These are phyloP conservation scores for Pichia thaimueangensis DNA, from an alignment of 805 yeast species.

Conservation along the genomic window DNA sequence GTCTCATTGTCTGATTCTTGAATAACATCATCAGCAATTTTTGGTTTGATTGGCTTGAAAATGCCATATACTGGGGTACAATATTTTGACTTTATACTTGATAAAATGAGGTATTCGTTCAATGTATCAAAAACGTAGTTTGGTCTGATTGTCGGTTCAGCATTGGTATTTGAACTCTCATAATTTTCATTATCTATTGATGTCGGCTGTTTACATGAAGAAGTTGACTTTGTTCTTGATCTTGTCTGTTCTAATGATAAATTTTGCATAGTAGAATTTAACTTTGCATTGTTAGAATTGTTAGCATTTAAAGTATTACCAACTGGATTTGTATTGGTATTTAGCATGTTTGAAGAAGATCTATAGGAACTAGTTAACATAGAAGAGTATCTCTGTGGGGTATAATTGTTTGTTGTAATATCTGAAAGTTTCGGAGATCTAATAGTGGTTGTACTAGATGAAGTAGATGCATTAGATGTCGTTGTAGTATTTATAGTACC, in stretches of 20 bases:
- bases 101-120: constrained; percentile 26
- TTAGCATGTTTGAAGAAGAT: neutral
- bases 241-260: neutral
- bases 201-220: neutral
- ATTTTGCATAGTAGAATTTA: neutral
- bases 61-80: constrained; percentile 16
- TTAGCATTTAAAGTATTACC: too few species aligned
- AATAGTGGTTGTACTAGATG: neutral
- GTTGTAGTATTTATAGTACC: too few species aligned
- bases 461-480: too few species aligned
- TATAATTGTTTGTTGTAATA: too few species aligned
- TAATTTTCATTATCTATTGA: neutral
- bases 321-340: too few species aligned
- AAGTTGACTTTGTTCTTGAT: neutral
- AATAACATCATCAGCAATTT: neutral
- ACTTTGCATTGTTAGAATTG: neutral
- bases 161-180: neutral
- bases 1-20: neutral
- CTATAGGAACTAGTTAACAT: neutral
- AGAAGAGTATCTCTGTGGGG: neutral
- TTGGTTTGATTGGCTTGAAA: neutral
- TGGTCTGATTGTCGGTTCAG: neutral
- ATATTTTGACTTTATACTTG: constrained; percentile 9
- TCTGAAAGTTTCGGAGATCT: neutral
- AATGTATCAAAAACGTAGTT: constrained; percentile 16